These are phyloP conservation scores for Musa troglodytarum DNA, from an alignment of 176 grass and related monocot species.

Conservation along the genomic window DNA sequence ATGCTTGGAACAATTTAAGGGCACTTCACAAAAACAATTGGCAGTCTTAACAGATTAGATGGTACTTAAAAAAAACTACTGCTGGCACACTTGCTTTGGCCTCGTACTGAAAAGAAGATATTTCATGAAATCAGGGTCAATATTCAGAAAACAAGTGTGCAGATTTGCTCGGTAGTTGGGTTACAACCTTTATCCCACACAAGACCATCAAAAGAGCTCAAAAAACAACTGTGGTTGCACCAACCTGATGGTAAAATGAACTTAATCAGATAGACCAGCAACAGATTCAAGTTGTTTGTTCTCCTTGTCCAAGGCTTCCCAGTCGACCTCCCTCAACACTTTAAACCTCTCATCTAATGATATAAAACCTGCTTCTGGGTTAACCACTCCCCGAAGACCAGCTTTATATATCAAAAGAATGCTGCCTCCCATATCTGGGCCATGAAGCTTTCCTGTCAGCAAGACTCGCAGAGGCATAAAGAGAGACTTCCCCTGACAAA, in stretches of 20 bases:
- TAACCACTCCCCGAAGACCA: constrained; percentile 41
- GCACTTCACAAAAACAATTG: no score
- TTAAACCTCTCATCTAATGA: constrained; percentile 61
- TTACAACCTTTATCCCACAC: no score
- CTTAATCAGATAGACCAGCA: background rate
- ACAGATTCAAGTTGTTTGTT: background rate
- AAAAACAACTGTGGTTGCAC: background rate
- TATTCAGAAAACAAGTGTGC: no score
- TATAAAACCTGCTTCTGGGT: constrained; percentile 45
- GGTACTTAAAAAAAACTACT: no score
- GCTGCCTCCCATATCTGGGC: constrained; percentile 64
- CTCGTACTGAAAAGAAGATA: no score
- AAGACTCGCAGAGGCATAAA: constrained; percentile 79
- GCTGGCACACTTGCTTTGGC: no score
- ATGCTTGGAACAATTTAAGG: no score
- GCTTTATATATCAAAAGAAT: constrained; percentile 79
- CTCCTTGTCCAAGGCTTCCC: constrained; percentile 53
- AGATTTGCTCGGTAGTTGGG: no score
- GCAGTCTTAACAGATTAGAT: no score
- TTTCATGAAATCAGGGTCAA: no score
- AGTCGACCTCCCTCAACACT: constrained; percentile 57
- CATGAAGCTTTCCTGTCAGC: constrained; percentile 82
- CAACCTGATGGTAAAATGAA: background rate
- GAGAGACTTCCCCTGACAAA: constrained; percentile 58
- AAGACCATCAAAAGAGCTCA: background rate